Evolutionary conservation across 164 flowering plant species (phyloP).

Genomic region (Stephania cephalantha): DNA sequence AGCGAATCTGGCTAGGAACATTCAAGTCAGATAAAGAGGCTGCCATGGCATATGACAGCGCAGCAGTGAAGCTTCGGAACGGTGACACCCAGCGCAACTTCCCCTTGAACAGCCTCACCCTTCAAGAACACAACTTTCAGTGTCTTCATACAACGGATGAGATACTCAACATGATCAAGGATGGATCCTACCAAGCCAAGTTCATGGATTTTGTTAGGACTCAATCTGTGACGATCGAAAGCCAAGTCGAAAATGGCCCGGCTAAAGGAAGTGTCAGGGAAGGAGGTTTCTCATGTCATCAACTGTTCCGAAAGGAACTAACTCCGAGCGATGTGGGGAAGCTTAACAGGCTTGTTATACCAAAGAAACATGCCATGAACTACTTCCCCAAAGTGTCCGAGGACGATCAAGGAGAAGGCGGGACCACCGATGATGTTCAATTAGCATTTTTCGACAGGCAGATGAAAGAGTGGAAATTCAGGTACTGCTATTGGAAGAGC

Average conservation of each 20-base stretch:
- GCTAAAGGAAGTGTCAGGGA: slow-evolving; percentile 4
- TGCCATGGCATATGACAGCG: slow-evolving; percentile 65
- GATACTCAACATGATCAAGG: slow-evolving; percentile 51
- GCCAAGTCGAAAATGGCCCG: not conserved
- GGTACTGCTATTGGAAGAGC: slow-evolving; percentile 85
- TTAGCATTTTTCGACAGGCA: slow-evolving; percentile 39
- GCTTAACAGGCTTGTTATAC: slow-evolving; percentile 79
- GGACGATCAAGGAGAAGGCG: slow-evolving; percentile 14
- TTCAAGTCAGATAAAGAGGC: slow-evolving; percentile 54
- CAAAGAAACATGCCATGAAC: slow-evolving; percentile 59
- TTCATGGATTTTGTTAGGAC: slow-evolving; percentile 26
- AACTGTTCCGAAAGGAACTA: slow-evolving; percentile 73
- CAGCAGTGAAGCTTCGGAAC: slow-evolving; percentile 41
- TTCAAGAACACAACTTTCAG: slow-evolving; percentile 42
- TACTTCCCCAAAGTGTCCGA: slow-evolving; percentile 35
- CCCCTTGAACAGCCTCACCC: slow-evolving; percentile 30
- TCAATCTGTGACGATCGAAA: slow-evolving; percentile 5
- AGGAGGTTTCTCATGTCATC: slow-evolving; percentile 22
- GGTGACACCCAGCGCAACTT: slow-evolving; percentile 44
- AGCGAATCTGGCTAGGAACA: slow-evolving; percentile 65
- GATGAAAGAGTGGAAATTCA: slow-evolving; percentile 53
- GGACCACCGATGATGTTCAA: slow-evolving; percentile 22
- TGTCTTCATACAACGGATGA: slow-evolving; percentile 22
- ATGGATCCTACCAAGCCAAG: slow-evolving; percentile 45
- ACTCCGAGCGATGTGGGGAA: slow-evolving; percentile 92